Evolutionary conservation across 768 basidiomycete species (phyloP).

Genomic region (Pulveroboletus ravenelii): DNA sequence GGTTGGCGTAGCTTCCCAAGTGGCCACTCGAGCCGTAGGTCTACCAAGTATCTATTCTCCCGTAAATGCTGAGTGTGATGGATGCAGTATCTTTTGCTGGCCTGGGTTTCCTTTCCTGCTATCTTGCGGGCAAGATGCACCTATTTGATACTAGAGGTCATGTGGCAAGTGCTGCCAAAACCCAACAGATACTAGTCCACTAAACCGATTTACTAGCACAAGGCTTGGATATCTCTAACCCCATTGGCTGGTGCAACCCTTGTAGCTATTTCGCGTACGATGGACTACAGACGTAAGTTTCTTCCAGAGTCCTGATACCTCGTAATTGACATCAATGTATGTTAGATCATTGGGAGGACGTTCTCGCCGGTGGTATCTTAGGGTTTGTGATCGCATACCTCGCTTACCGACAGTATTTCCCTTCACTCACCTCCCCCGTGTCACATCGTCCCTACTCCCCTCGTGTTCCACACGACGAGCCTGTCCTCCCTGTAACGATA

Average conservation of each 20-base stretch:
- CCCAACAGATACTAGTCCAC: background rate
- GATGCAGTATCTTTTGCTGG: constrained; percentile 85
- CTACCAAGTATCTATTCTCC: background rate
- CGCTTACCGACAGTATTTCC: constrained; percentile 81
- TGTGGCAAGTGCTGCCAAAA: constrained; percentile 38
- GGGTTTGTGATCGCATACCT: constrained; percentile 72
- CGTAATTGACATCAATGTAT: constrained; percentile 1
- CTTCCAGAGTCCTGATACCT: constrained; percentile 3
- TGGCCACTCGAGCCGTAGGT: constrained; percentile 83
- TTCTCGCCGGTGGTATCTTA: constrained; percentile 71
- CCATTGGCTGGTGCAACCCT: constrained; percentile 77
- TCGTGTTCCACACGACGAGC: constrained; percentile 46
- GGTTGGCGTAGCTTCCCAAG: constrained; percentile 93
- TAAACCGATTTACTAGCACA: constrained; percentile 39
- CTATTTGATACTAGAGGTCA: constrained; percentile 81
- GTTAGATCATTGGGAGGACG: constrained; percentile 89
- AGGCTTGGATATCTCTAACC: constrained; percentile 77
- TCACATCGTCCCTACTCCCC: constrained; percentile 73
- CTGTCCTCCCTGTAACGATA: constrained; percentile 38
- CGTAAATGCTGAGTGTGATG: constrained; percentile 2
- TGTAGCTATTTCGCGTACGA: constrained; percentile 81
- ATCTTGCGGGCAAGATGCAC: constrained; percentile 89
- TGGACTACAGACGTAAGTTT: constrained; percentile 77
- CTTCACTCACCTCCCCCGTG: constrained; percentile 54
- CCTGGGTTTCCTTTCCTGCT: constrained; percentile 82